Conservation (phyloP, 306 rosid species). For the Sphenostylis stenocarpa region DNA sequence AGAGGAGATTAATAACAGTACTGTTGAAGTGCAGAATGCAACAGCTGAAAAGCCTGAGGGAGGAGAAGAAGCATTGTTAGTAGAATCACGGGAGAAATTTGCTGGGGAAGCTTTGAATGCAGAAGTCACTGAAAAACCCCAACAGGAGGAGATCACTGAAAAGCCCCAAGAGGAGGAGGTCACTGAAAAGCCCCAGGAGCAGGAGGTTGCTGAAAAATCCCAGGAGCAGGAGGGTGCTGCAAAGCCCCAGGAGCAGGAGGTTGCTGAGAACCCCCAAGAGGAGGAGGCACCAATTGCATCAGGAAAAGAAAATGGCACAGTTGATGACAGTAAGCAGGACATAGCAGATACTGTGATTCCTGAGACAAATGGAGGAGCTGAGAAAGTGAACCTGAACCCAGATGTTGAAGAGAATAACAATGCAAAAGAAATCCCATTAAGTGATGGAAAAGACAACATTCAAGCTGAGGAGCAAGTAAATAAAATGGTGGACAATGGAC, state of each 20-base stretch:
- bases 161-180: too few relatives aligned
- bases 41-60: not conserved
- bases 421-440: slow-evolving; percentile 34
- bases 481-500: slow-evolving; percentile 56
- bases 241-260: too few relatives aligned
- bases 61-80: slow-evolving; percentile 24
- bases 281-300: slow-evolving; percentile 11
- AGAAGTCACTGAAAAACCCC: slow-evolving; percentile 12
- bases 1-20: slow-evolving; percentile 38
- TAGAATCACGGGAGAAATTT: slow-evolving; percentile 39
- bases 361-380: slow-evolving; percentile 47
- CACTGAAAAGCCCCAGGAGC: too few relatives aligned
- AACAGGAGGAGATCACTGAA: not conserved
- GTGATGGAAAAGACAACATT: slow-evolving; percentile 34
- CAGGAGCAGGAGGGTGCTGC: too few relatives aligned
- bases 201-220: too few relatives aligned
- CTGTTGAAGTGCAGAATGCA: slow-evolving; percentile 28
- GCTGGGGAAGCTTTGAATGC: slow-evolving; percentile 28
- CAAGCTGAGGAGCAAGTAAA: slow-evolving; percentile 44
- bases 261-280: not conserved
- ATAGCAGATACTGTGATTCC: slow-evolving; percentile 16
- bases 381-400: slow-evolving; percentile 33
- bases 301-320: slow-evolving; percentile 38
- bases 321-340: slow-evolving; percentile 34
- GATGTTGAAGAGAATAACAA: slow-evolving; percentile 16